Percentiles rank a stretch among this genome's conserved stretches.
phyloP scores from a whole-genome alignment of 1,139 yeast genomes.

The Tardiomyces depauwii region DNA sequence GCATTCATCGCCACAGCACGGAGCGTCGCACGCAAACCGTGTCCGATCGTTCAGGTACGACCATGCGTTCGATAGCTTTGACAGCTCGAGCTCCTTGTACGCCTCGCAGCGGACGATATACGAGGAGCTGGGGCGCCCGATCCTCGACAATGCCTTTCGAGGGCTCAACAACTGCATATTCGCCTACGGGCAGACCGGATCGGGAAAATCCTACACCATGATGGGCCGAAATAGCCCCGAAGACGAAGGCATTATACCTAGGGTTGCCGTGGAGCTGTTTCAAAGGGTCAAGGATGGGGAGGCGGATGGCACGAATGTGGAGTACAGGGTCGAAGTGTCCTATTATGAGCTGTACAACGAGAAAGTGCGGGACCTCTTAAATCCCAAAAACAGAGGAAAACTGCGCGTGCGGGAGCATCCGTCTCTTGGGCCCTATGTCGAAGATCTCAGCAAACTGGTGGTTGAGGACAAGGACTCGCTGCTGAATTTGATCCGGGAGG shows the following conservation, averaged over 20 bases:
- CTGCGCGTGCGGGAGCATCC: slow-evolving; percentile 52
- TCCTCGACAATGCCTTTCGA: slow-evolving; percentile 82
- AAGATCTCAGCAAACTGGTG: slow-evolving; percentile 41
- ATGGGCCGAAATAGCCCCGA: slow-evolving; percentile 49
- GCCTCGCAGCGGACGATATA: slow-evolving; percentile 52
- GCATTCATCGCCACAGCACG: no score
- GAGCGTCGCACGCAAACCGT: not conserved
- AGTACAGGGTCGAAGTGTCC: slow-evolving; percentile 51
- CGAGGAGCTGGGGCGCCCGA: slow-evolving; percentile 76
- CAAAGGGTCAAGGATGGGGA: slow-evolving; percentile 41
- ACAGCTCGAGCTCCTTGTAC: slow-evolving; percentile 19
- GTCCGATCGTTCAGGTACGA: not conserved
- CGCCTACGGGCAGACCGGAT: slow-evolving; percentile 97
- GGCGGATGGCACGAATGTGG: slow-evolving; percentile 53
- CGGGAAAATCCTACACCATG: slow-evolving; percentile 95
- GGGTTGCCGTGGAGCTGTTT: slow-evolving; percentile 65
- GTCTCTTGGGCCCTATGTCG: slow-evolving; percentile 55
- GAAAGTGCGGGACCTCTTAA: slow-evolving; percentile 59
- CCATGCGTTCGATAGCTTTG: not conserved
- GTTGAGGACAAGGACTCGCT: slow-evolving; percentile 63
- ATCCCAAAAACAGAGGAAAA: slow-evolving; percentile 43
- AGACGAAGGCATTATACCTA: slow-evolving; percentile 65
- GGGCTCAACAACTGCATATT: slow-evolving; percentile 90
- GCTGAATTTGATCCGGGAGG: slow-evolving; percentile 61
- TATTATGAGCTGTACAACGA: slow-evolving; percentile 90